Conservation (phyloP, 306 rosid genomes). For the Medicago arabica region DNA sequence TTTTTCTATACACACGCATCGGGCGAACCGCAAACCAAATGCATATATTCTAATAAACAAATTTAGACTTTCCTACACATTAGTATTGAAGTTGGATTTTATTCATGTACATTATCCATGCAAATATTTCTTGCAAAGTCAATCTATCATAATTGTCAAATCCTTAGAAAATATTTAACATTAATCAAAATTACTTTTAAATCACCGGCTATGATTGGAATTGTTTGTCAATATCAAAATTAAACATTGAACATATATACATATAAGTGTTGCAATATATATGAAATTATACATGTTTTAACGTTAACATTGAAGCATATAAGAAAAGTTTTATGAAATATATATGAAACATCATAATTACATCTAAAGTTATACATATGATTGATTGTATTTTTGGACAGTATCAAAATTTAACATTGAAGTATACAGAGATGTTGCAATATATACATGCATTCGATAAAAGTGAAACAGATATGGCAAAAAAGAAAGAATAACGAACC, state of each 20-base stretch:
- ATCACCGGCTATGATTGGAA: background rate
- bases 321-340: no score
- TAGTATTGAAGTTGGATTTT: no score
- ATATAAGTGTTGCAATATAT: no score
- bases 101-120: no score
- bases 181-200: background rate
- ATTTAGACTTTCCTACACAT: no score
- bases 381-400: background rate
- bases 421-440: background rate
- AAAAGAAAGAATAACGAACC: constrained; percentile 26
- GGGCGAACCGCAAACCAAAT: no score
- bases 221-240: background rate
- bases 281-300: no score
- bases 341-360: no score
- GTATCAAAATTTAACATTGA: background rate
- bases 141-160: background rate
- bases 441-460: constrained; percentile 8
- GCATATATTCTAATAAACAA: no score
- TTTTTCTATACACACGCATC: no score
- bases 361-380: background rate
- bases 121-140: background rate
- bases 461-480: background rate
- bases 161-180: background rate
- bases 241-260: background rate
- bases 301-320: no score